Evolutionary conservation across 768 basidiomycete species (phyloP).

Genomic region (Dioszegia crocea): DNA sequence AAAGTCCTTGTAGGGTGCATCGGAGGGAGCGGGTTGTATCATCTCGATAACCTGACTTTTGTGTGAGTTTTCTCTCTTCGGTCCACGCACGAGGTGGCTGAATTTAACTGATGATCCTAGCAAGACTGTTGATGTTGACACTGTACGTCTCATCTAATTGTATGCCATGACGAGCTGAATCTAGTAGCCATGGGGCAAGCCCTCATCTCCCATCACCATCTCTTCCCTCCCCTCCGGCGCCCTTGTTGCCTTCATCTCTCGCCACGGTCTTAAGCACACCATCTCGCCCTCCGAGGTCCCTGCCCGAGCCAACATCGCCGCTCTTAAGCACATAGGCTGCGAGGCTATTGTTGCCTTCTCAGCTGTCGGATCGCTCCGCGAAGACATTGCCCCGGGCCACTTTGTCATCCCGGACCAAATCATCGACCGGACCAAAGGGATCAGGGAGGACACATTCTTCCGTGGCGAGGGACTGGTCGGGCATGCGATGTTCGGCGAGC

Average conservation of each 20-base stretch:
- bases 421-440: conserved; percentile 93
- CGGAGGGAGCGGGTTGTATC: conserved; percentile 87
- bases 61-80: conserved; percentile 59
- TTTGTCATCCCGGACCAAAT: conserved; percentile 85
- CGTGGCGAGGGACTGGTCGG: conserved; percentile 75
- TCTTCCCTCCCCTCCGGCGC: conserved; percentile 73
- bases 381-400: conserved; percentile 85
- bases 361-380: conserved; percentile 88
- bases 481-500: conserved; percentile 91
- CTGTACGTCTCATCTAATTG: conserved; percentile 55
- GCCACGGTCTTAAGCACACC: conserved; percentile 78
- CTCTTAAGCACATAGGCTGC: conserved; percentile 85
- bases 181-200: conserved; percentile 81
- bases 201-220: conserved; percentile 89
- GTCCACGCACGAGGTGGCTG: background rate
- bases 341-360: conserved; percentile 87
- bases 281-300: conserved; percentile 78
- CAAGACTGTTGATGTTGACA: conserved; percentile 71
- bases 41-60: conserved; percentile 82
- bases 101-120: conserved; percentile 50
- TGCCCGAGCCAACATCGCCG: conserved; percentile 86
- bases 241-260: conserved; percentile 80
- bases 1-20: conserved; percentile 70
- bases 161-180: background rate
- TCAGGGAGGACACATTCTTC: conserved; percentile 85